Evolutionary conservation across 2,329 filamentous ascomycete genomes (phyloP), one percentile per base, ranked within the genome.

Genomic region (Mariannaea elegans): DNA sequence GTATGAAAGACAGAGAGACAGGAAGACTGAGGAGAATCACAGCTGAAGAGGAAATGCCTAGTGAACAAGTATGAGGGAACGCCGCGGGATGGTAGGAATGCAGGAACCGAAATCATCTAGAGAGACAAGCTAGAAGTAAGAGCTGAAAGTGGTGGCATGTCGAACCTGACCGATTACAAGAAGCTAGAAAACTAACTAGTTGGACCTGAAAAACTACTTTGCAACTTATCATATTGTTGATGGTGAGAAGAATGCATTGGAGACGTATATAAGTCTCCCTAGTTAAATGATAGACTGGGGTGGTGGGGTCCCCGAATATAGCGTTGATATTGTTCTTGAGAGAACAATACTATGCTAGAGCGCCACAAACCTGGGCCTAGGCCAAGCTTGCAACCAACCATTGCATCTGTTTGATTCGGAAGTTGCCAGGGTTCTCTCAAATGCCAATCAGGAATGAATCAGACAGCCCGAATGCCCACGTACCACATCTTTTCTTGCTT

Each of bases 241-340:
- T 29, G 19, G 38, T 12, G 4, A 38, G 32, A 51, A 66, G 56
- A 70, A 66, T 69, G 59, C 47, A 41, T n/a, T n/a, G 13, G 32
- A n/a, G 6, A 13, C 62, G 50, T 52, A 58, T 63, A 56, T 63
- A 53, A 62, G 51, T 55, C 55, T 70, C 64, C 63, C 63, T 62
- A 49, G 56, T 38, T 45, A 4, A 62, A 63, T 48, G 59, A 65
- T 62, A 60, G 46, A 39, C 66, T 47, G 27, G 12, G 34, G 31
- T 23, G 47, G 59, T 19, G 52, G 62, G 63, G 60, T 39, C 44
- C 21, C 19, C 10, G 16, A 19, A 39, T 55, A 45, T 68, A 66
- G 57, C 52, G 52, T 68, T 75, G 65, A 64, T 70, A 76, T 76
- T 76, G 74, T 76, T 74, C 64, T 65, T 3, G 34, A 34, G 19